Evolutionary conservation across 2,329 filamentous ascomycete species (phyloP).

Genomic region (Coniosporium tulheliwenetii): DNA sequence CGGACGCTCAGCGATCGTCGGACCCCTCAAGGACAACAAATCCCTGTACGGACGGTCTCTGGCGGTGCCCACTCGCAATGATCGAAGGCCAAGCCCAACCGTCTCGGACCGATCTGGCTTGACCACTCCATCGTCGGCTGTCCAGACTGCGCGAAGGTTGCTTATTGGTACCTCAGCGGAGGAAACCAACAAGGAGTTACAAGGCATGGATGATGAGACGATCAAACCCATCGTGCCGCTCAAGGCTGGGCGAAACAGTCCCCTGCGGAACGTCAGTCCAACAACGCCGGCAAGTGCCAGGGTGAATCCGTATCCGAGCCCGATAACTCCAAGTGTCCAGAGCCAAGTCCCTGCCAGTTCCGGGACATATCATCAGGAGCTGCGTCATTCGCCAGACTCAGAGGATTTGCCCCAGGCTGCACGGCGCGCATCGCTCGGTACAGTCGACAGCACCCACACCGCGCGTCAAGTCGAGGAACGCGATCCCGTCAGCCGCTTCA

Average conservation of each 20-base stretch:
- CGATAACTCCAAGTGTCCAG: conserved; percentile 13
- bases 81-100: conserved; percentile 12
- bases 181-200: no score
- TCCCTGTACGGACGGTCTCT: conserved; percentile 35
- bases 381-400: conserved; percentile 1
- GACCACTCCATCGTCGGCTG: no score
- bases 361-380: neutral
- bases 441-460: conserved; percentile 7
- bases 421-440: neutral
- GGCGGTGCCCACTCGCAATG: conserved; percentile 29
- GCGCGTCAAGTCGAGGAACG: conserved; percentile 7
- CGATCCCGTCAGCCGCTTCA: conserved; percentile 19
- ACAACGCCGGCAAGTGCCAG: conserved; percentile 8
- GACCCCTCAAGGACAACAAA: conserved; percentile 46
- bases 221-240: conserved; percentile 27
- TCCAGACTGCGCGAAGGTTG: no score
- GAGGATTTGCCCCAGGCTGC: neutral
- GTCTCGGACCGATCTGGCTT: neutral
- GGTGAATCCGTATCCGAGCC: conserved; percentile 13
- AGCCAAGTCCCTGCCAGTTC: neutral
- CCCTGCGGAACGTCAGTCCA: conserved; percentile 17
- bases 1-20: conserved; percentile 48
- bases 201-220: conserved; percentile 12
- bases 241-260: conserved; percentile 22
- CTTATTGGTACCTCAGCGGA: no score